Base-by-base conservation (phyloP, 31 red algal species). In the Endocladia muricata region DNA sequence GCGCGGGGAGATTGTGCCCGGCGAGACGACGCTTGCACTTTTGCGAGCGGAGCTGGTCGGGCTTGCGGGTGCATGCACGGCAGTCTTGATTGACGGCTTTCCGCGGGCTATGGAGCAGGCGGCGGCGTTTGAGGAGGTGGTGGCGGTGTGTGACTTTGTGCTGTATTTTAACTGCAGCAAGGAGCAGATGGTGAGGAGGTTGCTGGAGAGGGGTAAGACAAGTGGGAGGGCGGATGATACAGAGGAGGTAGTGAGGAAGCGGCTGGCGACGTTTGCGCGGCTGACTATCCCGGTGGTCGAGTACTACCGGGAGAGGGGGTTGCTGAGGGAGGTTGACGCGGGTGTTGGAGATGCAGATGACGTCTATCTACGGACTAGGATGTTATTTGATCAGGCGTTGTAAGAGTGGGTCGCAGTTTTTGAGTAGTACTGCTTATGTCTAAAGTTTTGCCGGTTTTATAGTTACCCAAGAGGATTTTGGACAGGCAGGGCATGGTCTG, bases 51-150 rank as follows among this genome's bases (percentile, higher is more conserved):
- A 74, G 56, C 71, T 89, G 19, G 41, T 54, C 21, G 40, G 30
- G 11, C 36, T 75, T 7, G 68, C 23, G n/a, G 77, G 76, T 32
- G 32, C 64, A 3, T 88, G 73, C 40, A 61, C 65, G 41, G 86
- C 81, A 59, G 77, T 98, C 40, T 78, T 98, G 39, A 91, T 98
- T 43, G 95, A 98, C 67, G 95, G 95, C 15, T 98, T 98, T 75
- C 95, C 95, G 8, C 73, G 95, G 55, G 88, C 88, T 34, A 64
- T 98, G 67, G 95, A 94, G 57, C 95, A 98, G 72, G 95, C 95
- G 4, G 55, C 73, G 15, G 86, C 57, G 15, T 98, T 98, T 80
- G 90, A 94, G 65, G 78, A 84, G n/a, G 34, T 73, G 60, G 86
- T 98, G 17, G 60, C 83, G 5, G 55, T 69, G 1, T 88, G 81